phyloP scores from a whole-genome alignment of 257 asterid genomes.

The Salvia splendens region DNA sequence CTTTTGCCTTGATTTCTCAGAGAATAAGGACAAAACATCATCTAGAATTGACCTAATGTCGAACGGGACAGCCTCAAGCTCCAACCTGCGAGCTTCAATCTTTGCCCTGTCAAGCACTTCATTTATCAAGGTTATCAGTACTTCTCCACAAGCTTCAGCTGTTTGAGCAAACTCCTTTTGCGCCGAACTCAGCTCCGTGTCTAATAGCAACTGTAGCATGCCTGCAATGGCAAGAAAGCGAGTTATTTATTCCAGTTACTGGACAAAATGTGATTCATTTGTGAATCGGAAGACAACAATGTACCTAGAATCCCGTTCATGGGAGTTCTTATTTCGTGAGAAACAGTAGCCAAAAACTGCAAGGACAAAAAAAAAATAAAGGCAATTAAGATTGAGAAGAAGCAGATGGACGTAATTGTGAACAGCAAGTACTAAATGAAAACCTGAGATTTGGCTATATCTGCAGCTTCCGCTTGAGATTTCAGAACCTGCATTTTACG shows the following conservation, averaged over 20 bases:
- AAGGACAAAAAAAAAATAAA: constrained; percentile 29
- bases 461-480: constrained; percentile 91
- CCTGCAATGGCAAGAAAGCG: constrained; percentile 49
- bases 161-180: constrained; percentile 92
- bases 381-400: constrained; percentile 20
- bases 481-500: constrained; percentile 68
- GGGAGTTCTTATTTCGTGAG: constrained; percentile 97
- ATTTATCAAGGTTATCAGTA: constrained; percentile 80
- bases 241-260: background rate
- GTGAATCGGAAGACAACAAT: constrained; percentile 1
- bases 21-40: constrained; percentile 82
- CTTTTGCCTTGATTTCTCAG: constrained; percentile 81
- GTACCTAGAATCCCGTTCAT: constrained; percentile 95
- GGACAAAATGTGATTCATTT: background rate
- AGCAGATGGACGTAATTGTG: background rate
- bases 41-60: constrained; percentile 72
- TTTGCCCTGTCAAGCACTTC: constrained; percentile 95
- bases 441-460: constrained; percentile 94
- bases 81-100: constrained; percentile 85
- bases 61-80: constrained; percentile 84
- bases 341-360: constrained; percentile 94
- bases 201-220: constrained; percentile 79
- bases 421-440: constrained; percentile 8
- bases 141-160: constrained; percentile 91
- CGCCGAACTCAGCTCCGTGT: constrained; percentile 78